phyloP scores from a whole-genome alignment of 2,329 filamentous ascomycete genomes.

The Colletotrichum sp. region DNA sequence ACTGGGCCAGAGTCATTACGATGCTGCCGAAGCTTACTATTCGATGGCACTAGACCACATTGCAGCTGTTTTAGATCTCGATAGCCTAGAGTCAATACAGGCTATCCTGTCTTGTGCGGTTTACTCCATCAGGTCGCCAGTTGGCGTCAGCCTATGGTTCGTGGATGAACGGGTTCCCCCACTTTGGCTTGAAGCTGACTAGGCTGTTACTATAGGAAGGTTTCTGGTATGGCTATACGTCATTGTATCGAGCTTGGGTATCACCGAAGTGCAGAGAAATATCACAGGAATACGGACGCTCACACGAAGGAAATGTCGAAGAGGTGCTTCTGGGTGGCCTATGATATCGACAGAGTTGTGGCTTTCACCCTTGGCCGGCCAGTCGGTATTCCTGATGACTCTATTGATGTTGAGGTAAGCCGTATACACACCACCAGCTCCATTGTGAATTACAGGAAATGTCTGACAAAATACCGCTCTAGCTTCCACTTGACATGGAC shows the following conservation, averaged over 20 bases:
- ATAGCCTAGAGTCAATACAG: constrained; percentile 37
- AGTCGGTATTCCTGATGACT: constrained; percentile 27
- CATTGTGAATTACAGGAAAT: fast-evolving
- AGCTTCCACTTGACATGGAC: constrained; percentile 34
- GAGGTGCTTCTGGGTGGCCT: constrained; percentile 36
- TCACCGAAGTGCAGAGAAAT: constrained; percentile 30
- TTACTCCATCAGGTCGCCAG: constrained; percentile 33
- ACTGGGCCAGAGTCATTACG: neutral
- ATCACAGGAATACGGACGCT: constrained; percentile 10
- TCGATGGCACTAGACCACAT: constrained; percentile 25
- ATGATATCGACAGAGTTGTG: constrained; percentile 35
- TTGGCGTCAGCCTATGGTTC: constrained; percentile 32
- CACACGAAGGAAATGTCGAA: constrained; percentile 33
- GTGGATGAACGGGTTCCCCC: neutral
- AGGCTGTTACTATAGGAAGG: constrained; percentile 23
- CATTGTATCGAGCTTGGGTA: constrained; percentile 40
- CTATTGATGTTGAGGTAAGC: constrained; percentile 32
- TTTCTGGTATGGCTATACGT: constrained; percentile 37
- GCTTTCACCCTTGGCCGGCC: constrained; percentile 36
- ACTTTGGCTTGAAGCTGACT: neutral
- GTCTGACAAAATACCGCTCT: neutral
- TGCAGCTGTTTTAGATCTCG: constrained; percentile 23
- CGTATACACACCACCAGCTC: neutral
- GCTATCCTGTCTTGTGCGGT: constrained; percentile 35
- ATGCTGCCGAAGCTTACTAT: constrained; percentile 15